Base-by-base conservation (phyloP, 1,284 basidiomycete species). In the Xerocomus amazonicus region DNA sequence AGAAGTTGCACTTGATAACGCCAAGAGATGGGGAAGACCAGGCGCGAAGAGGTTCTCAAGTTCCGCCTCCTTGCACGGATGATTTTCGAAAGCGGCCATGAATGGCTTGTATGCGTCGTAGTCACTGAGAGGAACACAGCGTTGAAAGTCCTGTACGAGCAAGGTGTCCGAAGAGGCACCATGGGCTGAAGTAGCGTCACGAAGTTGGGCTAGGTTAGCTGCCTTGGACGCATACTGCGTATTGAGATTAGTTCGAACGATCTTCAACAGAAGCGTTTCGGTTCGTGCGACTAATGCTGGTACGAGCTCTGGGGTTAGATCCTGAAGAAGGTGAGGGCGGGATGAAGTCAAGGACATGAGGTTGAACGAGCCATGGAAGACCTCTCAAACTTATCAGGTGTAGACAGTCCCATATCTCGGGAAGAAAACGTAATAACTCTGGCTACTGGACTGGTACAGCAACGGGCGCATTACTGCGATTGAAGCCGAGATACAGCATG, bases 101-200 rank as follows among this genome's bases (percentile, higher is more conserved):
- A 54, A 57, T 9, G 56, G 52, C 29, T 48, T 34, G 45, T 57
- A 57, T 12, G 49, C 14, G 6, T 48, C 50, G 36, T 57, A 57
- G 14, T 34, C 34, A 3, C 43, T 50, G 23, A 57, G 41, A 3
- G 56, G 52, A n/a, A 57, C 46, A 12, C 26, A 27, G 9, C 19
- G 9, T 6, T 49, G 33, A 28, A 49, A 58, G 14, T 41, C 40
- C 2, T 40, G n/a, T 4, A 50, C 6, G n/a, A 52, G 41, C 4
- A 7, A 8, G 3, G 41, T 17, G 27, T 57, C 49, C 2, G 33
- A 27, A 7, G 13, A 13, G 7, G 28, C 19, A 4, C 38, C 34
- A 4, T 42, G 31, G 16, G n/a, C 16, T 14, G 37, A 19, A n/a
- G 45, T 33, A 6, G 19, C 44, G 9, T 44, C 43, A 14, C 43